Base-by-base conservation (phyloP, 225 moss, liverwort and hornwort species). In the Polytrichum commune region DNA sequence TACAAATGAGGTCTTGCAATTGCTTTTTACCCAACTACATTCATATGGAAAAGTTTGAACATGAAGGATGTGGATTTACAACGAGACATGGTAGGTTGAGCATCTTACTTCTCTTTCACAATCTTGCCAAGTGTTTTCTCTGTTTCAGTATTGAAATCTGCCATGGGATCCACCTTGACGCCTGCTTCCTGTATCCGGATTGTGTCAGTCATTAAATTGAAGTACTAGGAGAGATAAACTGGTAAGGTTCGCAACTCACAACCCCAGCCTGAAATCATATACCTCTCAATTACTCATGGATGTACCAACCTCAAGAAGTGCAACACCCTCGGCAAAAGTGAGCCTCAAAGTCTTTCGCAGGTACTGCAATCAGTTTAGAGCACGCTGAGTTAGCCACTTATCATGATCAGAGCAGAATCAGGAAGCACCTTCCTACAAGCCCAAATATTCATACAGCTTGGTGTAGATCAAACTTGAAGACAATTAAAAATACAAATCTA, bases 321-420 rank as follows among this genome's bases (percentile, higher is more conserved):
- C 73, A 29, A 98, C 84, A 30, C 97, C 97, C 63, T 98, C 97
- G 26, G 89, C 84, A 79, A 98, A 98, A 19, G 91, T 92, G 73
- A 98, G 80, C 67, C 92, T 83, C 58, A 98, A 72, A 35, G 93
- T 91, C 67, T 83, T 69, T 60, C 90, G 73, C 78, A 78, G 60
- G 78, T 95, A 98, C 94, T 97, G 90, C 65, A 8, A 63, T 16
- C 46, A 46, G 46, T 46, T 46, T 16, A 16, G 4, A 46, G 46
- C 13, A 46, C 46, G 16, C 1, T 38, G 13, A 46, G 46, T 60
- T 25, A 60, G 60, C 60, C 60, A 60, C 22, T 60, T 60, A 60
- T 26, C 54, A 55, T 25, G 46, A 16, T 46, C 46, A 16, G 46
- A 46, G 4, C 16, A 46, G 46, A 46, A 46, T 46, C 46, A 46